Evolutionary conservation across 2,329 filamentous ascomycete species (phyloP).

Genomic region (Pseudocercospora fuligena): DNA sequence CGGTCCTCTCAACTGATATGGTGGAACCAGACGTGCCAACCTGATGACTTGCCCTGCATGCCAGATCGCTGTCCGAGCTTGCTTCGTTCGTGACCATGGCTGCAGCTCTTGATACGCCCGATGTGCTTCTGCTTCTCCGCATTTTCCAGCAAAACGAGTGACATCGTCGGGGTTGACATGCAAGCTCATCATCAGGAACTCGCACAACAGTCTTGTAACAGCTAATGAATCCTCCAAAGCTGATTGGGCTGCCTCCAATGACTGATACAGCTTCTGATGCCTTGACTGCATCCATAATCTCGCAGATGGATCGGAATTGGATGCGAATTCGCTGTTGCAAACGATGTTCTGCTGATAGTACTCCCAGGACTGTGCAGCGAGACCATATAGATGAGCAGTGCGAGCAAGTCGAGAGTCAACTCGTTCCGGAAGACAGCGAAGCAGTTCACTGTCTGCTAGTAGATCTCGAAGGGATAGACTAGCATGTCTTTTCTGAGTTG

Average conservation of each 20-base stretch:
- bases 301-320: constrained; percentile 20
- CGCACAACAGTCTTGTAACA: constrained; percentile 14
- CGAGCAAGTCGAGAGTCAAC: constrained; percentile 23
- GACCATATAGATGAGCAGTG: constrained; percentile 21
- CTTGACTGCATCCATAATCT: constrained; percentile 31
- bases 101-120: constrained; percentile 28
- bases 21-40: constrained; percentile 20
- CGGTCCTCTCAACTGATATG: constrained; percentile 26
- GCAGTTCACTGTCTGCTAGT: constrained; percentile 8
- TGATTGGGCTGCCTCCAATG: constrained; percentile 7
- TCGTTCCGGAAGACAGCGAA: constrained; percentile 18
- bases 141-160: constrained; percentile 30
- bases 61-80: constrained; percentile 28
- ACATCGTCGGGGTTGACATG: constrained; percentile 27
- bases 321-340: constrained; percentile 4
- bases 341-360: constrained; percentile 27
- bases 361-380: constrained; percentile 30
- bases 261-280: constrained; percentile 27
- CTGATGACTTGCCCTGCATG: constrained; percentile 27
- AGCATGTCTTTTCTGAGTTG: neutral
- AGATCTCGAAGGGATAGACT: constrained; percentile 22
- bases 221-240: constrained; percentile 11
- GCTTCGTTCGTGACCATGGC: constrained; percentile 24
- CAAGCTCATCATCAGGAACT: constrained; percentile 30
- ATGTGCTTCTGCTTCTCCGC: constrained; percentile 30